Conservation (phyloP, 2,329 filamentous ascomycete species). For the Zalaria sp. region DNA sequence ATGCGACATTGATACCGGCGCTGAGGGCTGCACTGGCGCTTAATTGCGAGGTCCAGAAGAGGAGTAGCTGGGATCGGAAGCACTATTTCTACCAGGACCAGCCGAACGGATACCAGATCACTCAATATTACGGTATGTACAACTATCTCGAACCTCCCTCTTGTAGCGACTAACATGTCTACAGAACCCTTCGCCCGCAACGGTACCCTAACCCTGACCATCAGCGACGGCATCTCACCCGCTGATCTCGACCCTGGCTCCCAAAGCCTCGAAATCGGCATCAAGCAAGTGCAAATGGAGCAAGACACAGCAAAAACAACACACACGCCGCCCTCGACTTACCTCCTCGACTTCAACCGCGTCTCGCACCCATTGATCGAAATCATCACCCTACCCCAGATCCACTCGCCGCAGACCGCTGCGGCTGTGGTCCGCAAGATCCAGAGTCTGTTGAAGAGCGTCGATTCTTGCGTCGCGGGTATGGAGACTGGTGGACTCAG, state of each 20-base stretch:
- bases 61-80: slow-evolving; percentile 84
- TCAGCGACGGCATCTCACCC: slow-evolving; percentile 65
- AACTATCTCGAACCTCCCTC: neutral
- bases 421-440: slow-evolving; percentile 82
- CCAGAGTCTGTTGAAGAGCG: slow-evolving; percentile 62
- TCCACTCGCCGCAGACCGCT: slow-evolving; percentile 76
- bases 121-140: slow-evolving; percentile 64
- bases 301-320: slow-evolving; percentile 95
- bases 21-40: slow-evolving; percentile 76
- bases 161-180: neutral
- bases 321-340: slow-evolving; percentile 55
- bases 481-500: slow-evolving; percentile 89
- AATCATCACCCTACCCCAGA: slow-evolving; percentile 82
- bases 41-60: slow-evolving; percentile 60
- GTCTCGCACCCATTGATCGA: slow-evolving; percentile 85
- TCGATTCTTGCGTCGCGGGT: slow-evolving; percentile 74
- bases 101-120: slow-evolving; percentile 92
- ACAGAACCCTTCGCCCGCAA: slow-evolving; percentile 49
- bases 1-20: slow-evolving; percentile 73
- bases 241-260: slow-evolving; percentile 54
- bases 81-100: slow-evolving; percentile 99
- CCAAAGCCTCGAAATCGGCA: slow-evolving; percentile 58
- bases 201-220: slow-evolving; percentile 55
- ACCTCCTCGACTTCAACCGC: slow-evolving; percentile 86
- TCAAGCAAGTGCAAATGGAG: slow-evolving; percentile 92